These are phyloP conservation scores for Logfia minima DNA, from an alignment of 129 eudicot species.

Conservation along the genomic window DNA sequence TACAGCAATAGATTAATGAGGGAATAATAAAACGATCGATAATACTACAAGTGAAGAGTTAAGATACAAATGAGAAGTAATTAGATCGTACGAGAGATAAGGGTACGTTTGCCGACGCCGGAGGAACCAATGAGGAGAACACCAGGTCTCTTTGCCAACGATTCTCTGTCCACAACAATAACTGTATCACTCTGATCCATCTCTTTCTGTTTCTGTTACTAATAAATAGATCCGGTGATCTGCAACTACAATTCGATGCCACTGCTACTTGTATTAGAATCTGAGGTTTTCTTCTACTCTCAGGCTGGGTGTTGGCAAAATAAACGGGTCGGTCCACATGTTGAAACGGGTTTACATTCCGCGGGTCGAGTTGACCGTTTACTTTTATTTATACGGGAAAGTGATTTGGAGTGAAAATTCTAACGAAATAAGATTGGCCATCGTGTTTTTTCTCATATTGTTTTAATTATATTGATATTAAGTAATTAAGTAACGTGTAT, in stretches of 20 bases:
- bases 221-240: conserved; percentile 6
- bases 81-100: background rate
- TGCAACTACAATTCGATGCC: background rate
- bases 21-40: no score
- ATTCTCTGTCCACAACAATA: conserved; percentile 31
- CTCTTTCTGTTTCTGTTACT: conserved; percentile 11
- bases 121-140: conserved; percentile 72
- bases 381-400: no score
- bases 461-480: no score
- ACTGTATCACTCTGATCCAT: conserved; percentile 26
- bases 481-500: no score
- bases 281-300: background rate
- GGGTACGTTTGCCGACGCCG: conserved; percentile 39
- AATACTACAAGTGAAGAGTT: no score
- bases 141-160: conserved; percentile 69
- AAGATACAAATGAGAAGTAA: background rate
- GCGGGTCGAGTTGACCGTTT: no score
- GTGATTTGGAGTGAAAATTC: no score
- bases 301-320: background rate
- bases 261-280: background rate
- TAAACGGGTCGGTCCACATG: background rate
- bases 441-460: no score
- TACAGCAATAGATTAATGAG: background rate
- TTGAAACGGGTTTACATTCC: background rate
- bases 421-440: no score